Conservation (phyloP, 305 asterid genomes). For the Striga hermonthica region DNA sequence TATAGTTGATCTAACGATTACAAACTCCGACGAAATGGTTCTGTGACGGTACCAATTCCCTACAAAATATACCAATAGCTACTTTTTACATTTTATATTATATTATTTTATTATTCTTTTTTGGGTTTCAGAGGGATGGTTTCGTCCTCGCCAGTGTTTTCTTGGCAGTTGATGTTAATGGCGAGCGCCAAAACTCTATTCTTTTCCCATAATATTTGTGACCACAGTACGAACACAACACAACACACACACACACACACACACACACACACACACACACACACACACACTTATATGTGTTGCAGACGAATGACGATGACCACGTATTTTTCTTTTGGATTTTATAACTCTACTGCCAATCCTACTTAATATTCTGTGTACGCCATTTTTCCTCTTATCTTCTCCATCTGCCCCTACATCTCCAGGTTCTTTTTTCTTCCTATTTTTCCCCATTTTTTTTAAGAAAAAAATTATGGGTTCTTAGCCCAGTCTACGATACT, state of each 20-base stretch:
- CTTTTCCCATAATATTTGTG: not conserved
- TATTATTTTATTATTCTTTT: no score
- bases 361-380: slow-evolving; percentile 42
- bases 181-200: not conserved
- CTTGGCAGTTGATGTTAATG: not conserved
- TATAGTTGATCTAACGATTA: no score
- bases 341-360: not conserved
- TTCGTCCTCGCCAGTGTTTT: not conserved
- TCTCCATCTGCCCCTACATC: not conserved
- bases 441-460: not conserved
- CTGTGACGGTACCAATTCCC: no score
- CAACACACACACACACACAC: not conserved
- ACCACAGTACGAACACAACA: slow-evolving; percentile 36
- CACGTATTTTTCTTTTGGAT: slow-evolving; percentile 34
- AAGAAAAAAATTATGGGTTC: not conserved
- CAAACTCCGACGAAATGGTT: no score
- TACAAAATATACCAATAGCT: no score
- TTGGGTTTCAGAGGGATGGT: not conserved
- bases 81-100: no score
- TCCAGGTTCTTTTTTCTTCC: not conserved
- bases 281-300: slow-evolving; percentile 25
- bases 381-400: slow-evolving; percentile 57
- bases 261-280: not conserved
- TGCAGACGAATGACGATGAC: slow-evolving; percentile 39
- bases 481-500: not conserved